Evolutionary conservation across 768 basidiomycete species (phyloP), one percentile per base, ranked within the genome.

Genomic region (Suillus lakei): DNA sequence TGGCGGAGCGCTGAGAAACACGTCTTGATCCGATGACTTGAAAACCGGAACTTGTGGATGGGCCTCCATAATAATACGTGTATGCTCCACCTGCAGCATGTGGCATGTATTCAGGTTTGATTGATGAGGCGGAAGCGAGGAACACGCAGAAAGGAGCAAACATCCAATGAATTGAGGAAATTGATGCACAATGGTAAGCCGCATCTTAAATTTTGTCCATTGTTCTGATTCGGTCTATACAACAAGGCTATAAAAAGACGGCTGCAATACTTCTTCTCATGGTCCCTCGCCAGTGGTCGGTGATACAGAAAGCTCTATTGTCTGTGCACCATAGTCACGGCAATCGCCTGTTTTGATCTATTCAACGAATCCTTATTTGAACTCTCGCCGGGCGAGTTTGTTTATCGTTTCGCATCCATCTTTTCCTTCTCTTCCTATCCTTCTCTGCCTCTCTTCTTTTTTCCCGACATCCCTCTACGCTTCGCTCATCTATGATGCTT

Each of bases 371-470:
- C 15, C 55, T 26, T 58, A 26, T 58, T 38, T 58, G 36, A 58
- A 58, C 56, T 10, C 48, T 62, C 54, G 61, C 54, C 0, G 55
- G 36, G 61, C 50, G 54, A 62, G 53, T 26, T 23, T 26, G 26
- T n/a, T 55, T 15, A 34, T 36, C 34, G 13, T 16, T n/a, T n/a
- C n/a, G n/a, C n/a, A n/a, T n/a, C n/a, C n/a, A 53, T 53, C 51
- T 15, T 15, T n/a, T 36, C 34, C 34, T 58, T 38, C 36, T 58
- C 26, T 26, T 13, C 38, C 18, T 15, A 13, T 10, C 50, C 5
- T 62, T 18, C 28, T 16, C 28, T 2, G 23, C 50, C 16, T 60
- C 3, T 18, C 18, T 15, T 55, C n/a, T 62, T 13, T 62, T 36
- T 36, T 21, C 23, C 8, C n/a, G 32, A 54, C 51, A 10, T 6